Base-by-base conservation (phyloP, 176 grass and related monocot species). In the Cenchrus purpureus region DNA sequence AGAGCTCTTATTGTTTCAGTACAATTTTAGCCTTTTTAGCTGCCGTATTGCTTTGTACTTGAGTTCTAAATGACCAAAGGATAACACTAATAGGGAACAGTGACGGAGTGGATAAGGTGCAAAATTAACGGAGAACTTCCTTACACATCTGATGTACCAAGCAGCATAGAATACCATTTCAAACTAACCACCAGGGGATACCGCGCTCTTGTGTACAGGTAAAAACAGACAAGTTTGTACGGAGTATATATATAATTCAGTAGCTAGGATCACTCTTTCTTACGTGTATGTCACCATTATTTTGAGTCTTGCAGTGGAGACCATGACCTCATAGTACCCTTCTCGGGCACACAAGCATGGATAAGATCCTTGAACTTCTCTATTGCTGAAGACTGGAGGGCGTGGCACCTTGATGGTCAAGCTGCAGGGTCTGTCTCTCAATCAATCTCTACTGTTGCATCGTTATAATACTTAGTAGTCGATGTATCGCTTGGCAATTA, bases 321-420 rank as follows among this genome's bases (percentile, higher is more conserved):
- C 44, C 88, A 91, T 82, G 88, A 95, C 54, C 43, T 86, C 1
- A 0, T 3, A 1, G 6, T 80, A 1, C 84, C 86, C 1, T 87
- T 93, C 79, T 10, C 74, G 12, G 86, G 94, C 9, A 95, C 91
- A 25, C 80, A 87, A 7, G 48, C 60, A 49, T 92, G 93, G 88
- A 77, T 85, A 45, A 73, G 82, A 85, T 92, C 93, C 59, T 69
- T 95, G 12, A 91, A 91, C 17, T 91, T 87, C 46, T 53, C 90
- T 19, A 77, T 91, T 10, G 28, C 83, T 7, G 77, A 89, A 50
- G 63, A 88, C 0, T 89, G 91, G 91, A 92, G 91, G 46, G 90
- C 91, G 6, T 95, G 93, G 90, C 79, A 92, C 69, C 31, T 89
- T 8, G 65, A 77, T 59, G 88, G 80, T 22, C 88, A 92, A 51